These are phyloP conservation scores for Monascus ruber DNA, from an alignment of 2,329 filamentous ascomycete species.

Conservation along the genomic window DNA sequence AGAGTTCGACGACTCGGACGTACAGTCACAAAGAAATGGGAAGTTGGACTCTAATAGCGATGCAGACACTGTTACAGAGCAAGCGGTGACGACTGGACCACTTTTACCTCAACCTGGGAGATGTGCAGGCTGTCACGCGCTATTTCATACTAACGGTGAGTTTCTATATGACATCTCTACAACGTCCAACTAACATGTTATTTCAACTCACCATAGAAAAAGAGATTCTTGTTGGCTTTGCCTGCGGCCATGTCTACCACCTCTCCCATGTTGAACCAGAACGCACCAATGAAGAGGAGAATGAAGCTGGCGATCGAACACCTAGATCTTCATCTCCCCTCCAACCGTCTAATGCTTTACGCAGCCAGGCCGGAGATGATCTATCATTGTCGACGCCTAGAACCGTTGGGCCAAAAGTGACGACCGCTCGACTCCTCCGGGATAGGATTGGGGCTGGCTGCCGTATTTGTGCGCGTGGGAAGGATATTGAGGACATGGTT, in stretches of 20 bases:
- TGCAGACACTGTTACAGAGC: neutral
- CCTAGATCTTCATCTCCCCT: constrained; percentile 8
- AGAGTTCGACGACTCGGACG: constrained; percentile 1
- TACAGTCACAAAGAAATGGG: constrained; percentile 2
- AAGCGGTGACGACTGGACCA: neutral
- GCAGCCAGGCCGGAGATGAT: constrained; percentile 13
- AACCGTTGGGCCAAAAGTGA: constrained; percentile 77
- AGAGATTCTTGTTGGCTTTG: constrained; percentile 52
- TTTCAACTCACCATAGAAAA: constrained; percentile 27
- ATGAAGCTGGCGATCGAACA: constrained; percentile 11
- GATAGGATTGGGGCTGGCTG: constrained; percentile 49
- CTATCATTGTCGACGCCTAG: constrained; percentile 21
- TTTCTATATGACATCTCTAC: neutral
- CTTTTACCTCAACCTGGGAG: constrained; percentile 12
- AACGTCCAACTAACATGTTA: neutral
- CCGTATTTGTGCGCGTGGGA: constrained; percentile 26
- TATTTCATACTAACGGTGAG: constrained; percentile 29
- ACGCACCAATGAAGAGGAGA: constrained; percentile 10
- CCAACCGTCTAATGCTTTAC: neutral
- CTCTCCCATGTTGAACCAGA: constrained; percentile 46
- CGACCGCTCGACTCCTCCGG: constrained; percentile 65
- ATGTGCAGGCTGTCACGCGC: constrained; percentile 28
- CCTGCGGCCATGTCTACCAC: constrained; percentile 59
- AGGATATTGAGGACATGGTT: constrained; percentile 23
- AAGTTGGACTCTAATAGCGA: constrained; percentile 3